Base-by-base conservation (phyloP, 176 grass and related monocot species). In the Oryza australiensis region DNA sequence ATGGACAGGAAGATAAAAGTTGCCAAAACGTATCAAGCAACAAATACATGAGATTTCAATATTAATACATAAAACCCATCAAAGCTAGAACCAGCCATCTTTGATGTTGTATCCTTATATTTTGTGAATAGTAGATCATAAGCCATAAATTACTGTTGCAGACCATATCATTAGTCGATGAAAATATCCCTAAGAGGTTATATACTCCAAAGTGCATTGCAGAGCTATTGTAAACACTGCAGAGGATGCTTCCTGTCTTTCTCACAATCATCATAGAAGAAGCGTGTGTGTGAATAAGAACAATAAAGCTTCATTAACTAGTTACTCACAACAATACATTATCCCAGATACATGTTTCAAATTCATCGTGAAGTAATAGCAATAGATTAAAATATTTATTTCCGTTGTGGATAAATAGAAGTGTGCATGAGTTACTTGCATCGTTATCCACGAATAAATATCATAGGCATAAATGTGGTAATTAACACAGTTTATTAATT, bases 11-110 rank as follows among this genome's bases (percentile, higher is more conserved):
- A 20, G 27, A 89, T 41, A 41, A 3, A 74, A 68, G 69, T 29
- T 86, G 30, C 64, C 64, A 70, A 5, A 86, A 71, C 18, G 16
- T 23, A 69, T 64, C 62, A 67, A 46, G 34, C 65, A 68, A 30
- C 30, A 60, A 18, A 66, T 27, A 42, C 62, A 59, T 86, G 26
- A 88, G 35, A 82, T 66, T 23, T 43, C 35, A 76, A 68, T 66
- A 62, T 38, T 11, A 49, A 16, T 15, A 57, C 5, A 67, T 42
- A 76, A 26, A 80, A 24, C 30, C 9, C 4, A 5, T 38, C 15
- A 35, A 69, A 69, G 29, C 45, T 74, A 18, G 72, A 29, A 55
- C 26, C 28, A 74, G 18, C 3, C 29, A 74, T 74, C 14, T 74
- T 74, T 29, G 29, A 20, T 60, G n/a, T 24, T 60, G 53, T 59